These are phyloP conservation scores for Actinomortierella wolfii DNA, from an alignment of 371 early-diverging fungal genomes.

Conservation along the genomic window DNA sequence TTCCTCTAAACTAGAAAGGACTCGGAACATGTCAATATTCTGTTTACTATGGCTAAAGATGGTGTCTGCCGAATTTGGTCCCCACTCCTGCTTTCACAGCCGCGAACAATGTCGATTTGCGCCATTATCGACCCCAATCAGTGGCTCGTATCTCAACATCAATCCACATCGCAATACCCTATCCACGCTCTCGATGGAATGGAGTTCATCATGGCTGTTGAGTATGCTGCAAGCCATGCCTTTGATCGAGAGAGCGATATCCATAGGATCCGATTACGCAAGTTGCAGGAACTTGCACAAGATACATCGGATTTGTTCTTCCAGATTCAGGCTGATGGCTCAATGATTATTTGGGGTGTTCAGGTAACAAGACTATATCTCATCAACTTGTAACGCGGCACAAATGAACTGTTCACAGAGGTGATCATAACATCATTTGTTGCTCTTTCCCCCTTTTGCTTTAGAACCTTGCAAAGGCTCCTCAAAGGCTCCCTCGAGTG, in stretches of 20 bases:
- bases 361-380: constrained; percentile 52
- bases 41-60: constrained; percentile 76
- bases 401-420: background rate
- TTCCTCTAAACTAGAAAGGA: too few species aligned
- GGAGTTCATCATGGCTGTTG: constrained; percentile 57
- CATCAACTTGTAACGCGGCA: background rate
- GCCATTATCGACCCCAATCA: constrained; percentile 76
- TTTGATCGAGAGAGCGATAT: constrained; percentile 24
- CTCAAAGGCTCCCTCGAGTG: constrained; percentile 70
- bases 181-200: constrained; percentile 72
- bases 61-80: constrained; percentile 82
- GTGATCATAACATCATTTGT: background rate
- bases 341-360: constrained; percentile 82
- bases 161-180: constrained; percentile 28
- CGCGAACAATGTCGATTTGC: constrained; percentile 63
- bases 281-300: constrained; percentile 61
- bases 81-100: constrained; percentile 52
- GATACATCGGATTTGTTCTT: constrained; percentile 85
- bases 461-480: constrained; percentile 65
- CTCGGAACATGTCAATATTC: constrained; percentile 51
- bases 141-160: constrained; percentile 61
- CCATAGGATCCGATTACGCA: constrained; percentile 38
- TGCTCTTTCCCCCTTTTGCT: background rate
- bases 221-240: constrained; percentile 37
- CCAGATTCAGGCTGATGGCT: constrained; percentile 70